phyloP scores from a whole-genome alignment of 352 stramenopile genomes.

The Pythium periplocum region DNA sequence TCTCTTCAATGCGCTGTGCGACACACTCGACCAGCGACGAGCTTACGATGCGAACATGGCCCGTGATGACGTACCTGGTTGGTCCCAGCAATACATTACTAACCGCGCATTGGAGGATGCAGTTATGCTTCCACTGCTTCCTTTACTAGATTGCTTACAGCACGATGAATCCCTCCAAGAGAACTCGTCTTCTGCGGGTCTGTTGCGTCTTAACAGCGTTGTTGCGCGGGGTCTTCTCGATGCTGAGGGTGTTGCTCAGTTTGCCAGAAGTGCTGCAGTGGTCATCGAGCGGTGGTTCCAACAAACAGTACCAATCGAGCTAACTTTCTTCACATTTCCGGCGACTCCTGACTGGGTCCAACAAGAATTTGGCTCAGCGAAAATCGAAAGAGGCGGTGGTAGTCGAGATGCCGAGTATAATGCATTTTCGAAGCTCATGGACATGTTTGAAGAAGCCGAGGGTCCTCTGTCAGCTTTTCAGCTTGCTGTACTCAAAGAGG shows the following conservation, averaged over 20 bases:
- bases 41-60: no score
- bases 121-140: no score
- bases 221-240: no score
- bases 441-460: background rate
- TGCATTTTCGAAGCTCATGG: conserved; percentile 4
- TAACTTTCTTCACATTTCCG: background rate
- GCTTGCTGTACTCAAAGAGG: no score
- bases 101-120: background rate
- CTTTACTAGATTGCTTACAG: no score
- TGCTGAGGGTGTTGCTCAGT: no score
- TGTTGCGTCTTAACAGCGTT: no score
- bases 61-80: no score
- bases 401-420: background rate
- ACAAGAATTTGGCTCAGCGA: background rate
- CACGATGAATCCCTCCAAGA: no score
- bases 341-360: background rate
- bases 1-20: background rate
- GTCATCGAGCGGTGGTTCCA: no score
- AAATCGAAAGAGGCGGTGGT: background rate
- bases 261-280: no score
- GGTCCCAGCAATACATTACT: background rate
- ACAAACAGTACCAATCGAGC: background rate
- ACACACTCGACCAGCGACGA: background rate
- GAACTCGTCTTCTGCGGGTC: no score
- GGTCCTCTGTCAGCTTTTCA: background rate